Percentiles rank a stretch among this genome's conserved stretches.
These are phyloP conservation scores for Tricholoma flavovirens DNA, from an alignment of 768 basidiomycete genomes.

Conservation along the genomic window DNA sequence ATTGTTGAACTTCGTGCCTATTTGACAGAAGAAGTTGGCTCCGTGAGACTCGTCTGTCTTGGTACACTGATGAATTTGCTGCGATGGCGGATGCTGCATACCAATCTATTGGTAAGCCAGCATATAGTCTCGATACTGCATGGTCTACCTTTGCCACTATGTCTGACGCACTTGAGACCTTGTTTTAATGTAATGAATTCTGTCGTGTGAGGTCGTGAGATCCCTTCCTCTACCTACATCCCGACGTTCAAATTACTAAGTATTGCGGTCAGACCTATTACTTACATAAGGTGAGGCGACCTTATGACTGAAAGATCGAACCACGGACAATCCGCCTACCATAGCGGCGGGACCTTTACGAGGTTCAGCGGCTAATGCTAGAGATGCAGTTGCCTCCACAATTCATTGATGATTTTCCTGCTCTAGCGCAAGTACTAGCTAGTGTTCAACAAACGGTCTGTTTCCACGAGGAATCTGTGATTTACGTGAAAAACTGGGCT, in stretches of 20 bases:
- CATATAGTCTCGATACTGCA: not conserved
- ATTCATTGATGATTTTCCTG: not conserved
- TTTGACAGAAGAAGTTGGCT: conserved; percentile 11
- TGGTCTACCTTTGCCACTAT: not conserved
- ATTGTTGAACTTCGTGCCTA: conserved; percentile 6
- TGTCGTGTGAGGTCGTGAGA: too few species aligned
- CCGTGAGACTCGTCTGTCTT: not conserved
- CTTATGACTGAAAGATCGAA: too few species aligned
- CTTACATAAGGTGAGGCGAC: too few species aligned
- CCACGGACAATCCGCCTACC: too few species aligned
- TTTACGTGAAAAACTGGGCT: not conserved
- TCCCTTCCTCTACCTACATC: too few species aligned
- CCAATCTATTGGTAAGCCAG: not conserved
- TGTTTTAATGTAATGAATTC: not conserved
- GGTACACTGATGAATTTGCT: not conserved
- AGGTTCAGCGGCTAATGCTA: not conserved
- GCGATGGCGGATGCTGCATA: not conserved
- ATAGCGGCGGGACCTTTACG: not conserved
- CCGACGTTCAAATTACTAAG: too few species aligned
- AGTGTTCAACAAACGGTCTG: not conserved
- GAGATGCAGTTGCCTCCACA: not conserved
- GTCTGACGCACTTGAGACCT: not conserved
- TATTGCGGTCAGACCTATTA: too few species aligned
- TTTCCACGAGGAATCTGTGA: not conserved
- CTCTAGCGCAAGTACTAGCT: not conserved